These are phyloP conservation scores for Collybiopsis luxurians DNA, from an alignment of 768 basidiomycete genomes.

Conservation along the genomic window DNA sequence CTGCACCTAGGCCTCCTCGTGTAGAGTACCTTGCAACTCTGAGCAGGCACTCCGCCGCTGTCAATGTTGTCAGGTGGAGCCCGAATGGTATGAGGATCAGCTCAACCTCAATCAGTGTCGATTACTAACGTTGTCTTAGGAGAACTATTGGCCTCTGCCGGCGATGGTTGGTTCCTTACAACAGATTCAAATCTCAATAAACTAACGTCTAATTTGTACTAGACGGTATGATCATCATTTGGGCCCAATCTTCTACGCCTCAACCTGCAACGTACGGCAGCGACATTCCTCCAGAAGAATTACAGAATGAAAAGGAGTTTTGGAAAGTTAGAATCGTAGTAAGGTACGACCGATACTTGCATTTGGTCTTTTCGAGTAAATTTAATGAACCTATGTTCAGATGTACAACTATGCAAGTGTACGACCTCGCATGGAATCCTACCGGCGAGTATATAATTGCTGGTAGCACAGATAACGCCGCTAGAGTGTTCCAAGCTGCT, in stretches of 20 bases:
- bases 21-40: constrained; percentile 96
- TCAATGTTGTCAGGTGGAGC: constrained; percentile 95
- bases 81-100: constrained; percentile 69
- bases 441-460: constrained; percentile 91
- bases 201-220: background rate
- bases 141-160: constrained; percentile 92
- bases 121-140: constrained; percentile 40
- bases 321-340: constrained; percentile 56
- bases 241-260: constrained; percentile 80
- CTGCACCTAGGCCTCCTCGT: constrained; percentile 56
- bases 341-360: background rate
- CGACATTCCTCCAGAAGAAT: constrained; percentile 72
- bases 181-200: constrained; percentile 5
- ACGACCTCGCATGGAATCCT: constrained; percentile 97
- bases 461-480: constrained; percentile 97
- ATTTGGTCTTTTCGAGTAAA: background rate
- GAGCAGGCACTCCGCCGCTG: constrained; percentile 87
- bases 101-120: constrained; percentile 7
- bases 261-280: constrained; percentile 77
- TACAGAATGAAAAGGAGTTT: constrained; percentile 89
- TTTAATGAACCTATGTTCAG: constrained; percentile 33
- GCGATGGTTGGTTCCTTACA: constrained; percentile 73
- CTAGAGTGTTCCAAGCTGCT: constrained; percentile 71
- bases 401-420: constrained; percentile 93
- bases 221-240: constrained; percentile 98